Conservation (phyloP, 805 yeast species). For the Candida adriatica region DNA sequence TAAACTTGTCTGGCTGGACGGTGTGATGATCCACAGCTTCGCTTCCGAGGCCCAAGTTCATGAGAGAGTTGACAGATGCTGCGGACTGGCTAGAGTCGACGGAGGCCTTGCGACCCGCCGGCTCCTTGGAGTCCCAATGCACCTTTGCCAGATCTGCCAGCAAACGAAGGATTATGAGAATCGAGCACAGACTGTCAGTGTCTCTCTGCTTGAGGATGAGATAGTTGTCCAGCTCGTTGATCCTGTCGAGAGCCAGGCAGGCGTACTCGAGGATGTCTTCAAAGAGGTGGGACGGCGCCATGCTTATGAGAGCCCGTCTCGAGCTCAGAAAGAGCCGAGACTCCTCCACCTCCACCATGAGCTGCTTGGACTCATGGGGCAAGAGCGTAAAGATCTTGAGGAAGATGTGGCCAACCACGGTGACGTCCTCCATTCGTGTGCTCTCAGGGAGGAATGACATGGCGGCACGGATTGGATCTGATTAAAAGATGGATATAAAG, state of each 20-base stretch:
- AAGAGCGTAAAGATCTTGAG: conserved; percentile 27
- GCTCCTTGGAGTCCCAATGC: conserved; percentile 32
- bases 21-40: conserved; percentile 28
- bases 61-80: conserved; percentile 16
- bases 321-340: conserved; percentile 29
- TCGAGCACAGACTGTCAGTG: conserved; percentile 26
- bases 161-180: conserved; percentile 31
- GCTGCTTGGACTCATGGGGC: conserved; percentile 31
- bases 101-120: conserved; percentile 16
- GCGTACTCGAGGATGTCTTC: conserved; percentile 26
- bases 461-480: not conserved
- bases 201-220: conserved; percentile 23
- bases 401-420: conserved; percentile 30
- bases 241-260: conserved; percentile 20
- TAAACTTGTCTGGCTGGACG: conserved; percentile 26
- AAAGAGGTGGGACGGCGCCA: conserved; percentile 24
- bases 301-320: conserved; percentile 27
- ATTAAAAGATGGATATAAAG: too few species aligned
- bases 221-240: conserved; percentile 24
- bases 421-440: conserved; percentile 8
- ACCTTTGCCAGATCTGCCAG: conserved; percentile 34
- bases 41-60: conserved; percentile 27
- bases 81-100: conserved; percentile 18
- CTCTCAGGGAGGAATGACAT: conserved; percentile 8
- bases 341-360: conserved; percentile 30